Conservation (phyloP, 257 asterid genomes). For the Solanum pimpinellifolium region DNA sequence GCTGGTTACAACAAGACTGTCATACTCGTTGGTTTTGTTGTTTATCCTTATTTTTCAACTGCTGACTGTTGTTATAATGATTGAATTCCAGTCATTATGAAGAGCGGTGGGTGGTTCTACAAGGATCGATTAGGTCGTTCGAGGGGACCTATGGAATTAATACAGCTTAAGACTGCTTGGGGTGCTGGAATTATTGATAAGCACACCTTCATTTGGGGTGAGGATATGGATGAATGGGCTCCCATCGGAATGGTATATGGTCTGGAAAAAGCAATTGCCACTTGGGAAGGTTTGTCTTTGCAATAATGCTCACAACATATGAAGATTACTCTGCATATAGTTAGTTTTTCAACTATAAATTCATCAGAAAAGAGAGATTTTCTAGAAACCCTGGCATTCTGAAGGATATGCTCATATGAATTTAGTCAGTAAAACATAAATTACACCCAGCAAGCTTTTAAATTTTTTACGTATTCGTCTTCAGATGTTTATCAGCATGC, state of each 20-base stretch:
- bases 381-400: no score
- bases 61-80: not conserved
- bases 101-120: slow-evolving; percentile 70
- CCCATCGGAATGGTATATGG: slow-evolving; percentile 92
- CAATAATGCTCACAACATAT: not conserved
- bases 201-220: slow-evolving; percentile 88
- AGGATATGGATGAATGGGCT: slow-evolving; percentile 97
- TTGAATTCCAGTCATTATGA: slow-evolving; percentile 62
- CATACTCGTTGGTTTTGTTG: not conserved
- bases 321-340: not conserved
- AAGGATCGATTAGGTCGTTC: slow-evolving; percentile 96
- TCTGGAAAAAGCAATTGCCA: slow-evolving; percentile 87
- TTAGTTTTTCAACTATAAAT: not conserved
- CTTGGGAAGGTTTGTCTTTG: slow-evolving; percentile 82
- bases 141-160: slow-evolving; percentile 90
- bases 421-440: not conserved
- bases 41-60: not conserved
- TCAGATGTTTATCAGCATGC: not conserved
- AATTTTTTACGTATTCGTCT: not conserved
- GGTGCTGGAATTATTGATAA: slow-evolving; percentile 92
- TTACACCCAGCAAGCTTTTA: not conserved
- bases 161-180: slow-evolving; percentile 98
- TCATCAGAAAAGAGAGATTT: no score
- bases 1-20: not conserved
- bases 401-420: not conserved